phyloP scores from a whole-genome alignment of 805 yeast species.

The Hanseniaspora valbyensis region DNA sequence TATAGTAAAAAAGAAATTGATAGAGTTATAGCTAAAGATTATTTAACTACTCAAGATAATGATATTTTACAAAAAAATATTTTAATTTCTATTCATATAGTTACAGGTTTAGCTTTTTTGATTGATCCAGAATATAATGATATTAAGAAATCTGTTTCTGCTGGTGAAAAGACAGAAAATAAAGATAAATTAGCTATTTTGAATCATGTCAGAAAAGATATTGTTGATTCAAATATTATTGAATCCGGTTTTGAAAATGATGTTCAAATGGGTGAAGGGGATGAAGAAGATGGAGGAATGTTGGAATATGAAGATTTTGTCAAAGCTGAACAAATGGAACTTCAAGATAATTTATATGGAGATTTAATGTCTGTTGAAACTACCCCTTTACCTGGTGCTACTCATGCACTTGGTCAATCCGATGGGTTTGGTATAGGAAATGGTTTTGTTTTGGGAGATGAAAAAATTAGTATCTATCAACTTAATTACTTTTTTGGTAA shows the following conservation, averaged over 20 bases:
- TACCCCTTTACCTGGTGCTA: slow-evolving; percentile 30
- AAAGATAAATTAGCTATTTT: slow-evolving; percentile 26
- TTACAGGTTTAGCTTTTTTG: slow-evolving; percentile 60
- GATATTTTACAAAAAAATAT: slow-evolving; percentile 49
- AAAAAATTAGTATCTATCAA: slow-evolving; percentile 42
- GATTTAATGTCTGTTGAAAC: slow-evolving; percentile 36
- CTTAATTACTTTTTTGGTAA: slow-evolving; percentile 56
- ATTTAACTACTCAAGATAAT: slow-evolving; percentile 21
- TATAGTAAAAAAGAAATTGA: slow-evolving; percentile 37
- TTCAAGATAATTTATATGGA: slow-evolving; percentile 27
- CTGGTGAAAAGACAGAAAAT: slow-evolving; percentile 18
- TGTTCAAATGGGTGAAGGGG: slow-evolving; percentile 16
- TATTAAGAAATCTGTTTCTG: slow-evolving; percentile 20
- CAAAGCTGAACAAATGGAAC: slow-evolving; percentile 20
- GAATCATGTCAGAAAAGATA: slow-evolving; percentile 30
- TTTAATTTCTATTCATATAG: slow-evolving; percentile 44
- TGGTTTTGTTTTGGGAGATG: slow-evolving; percentile 44
- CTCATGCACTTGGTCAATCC: slow-evolving; percentile 22
- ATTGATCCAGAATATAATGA: slow-evolving; percentile 61
- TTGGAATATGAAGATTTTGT: slow-evolving; percentile 22
- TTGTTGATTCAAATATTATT: slow-evolving; percentile 29
- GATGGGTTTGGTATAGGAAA: slow-evolving; percentile 40
- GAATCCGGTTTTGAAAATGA: slow-evolving; percentile 22
- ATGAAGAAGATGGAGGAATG: slow-evolving; percentile 22
- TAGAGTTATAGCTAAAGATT: slow-evolving; percentile 21